A percentile compares a stretch with the other conserved stretches of the same genome.
Conservation (phyloP, 2,329 filamentous ascomycete genomes). For the Trichoderma brevicompactum region DNA sequence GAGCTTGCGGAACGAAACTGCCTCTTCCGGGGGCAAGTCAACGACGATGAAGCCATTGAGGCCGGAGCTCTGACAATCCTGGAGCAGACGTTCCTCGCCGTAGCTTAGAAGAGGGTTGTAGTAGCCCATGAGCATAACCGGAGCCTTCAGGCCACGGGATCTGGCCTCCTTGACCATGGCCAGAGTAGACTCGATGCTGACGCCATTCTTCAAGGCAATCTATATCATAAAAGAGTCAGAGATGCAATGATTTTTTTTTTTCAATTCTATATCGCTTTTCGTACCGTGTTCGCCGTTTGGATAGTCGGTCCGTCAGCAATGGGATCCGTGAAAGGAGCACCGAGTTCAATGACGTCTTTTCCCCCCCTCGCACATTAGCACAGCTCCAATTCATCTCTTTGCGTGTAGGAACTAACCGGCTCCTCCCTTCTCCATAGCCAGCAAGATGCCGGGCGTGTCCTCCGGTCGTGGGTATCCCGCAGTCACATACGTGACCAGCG, state of each 20-base stretch:
- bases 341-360: slow-evolving; percentile 87
- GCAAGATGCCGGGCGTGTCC: slow-evolving; percentile 79
- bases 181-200: slow-evolving; percentile 78
- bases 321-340: slow-evolving; percentile 95
- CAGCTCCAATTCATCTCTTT: not conserved
- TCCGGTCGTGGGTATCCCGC: slow-evolving; percentile 86
- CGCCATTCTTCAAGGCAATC: slow-evolving; percentile 82
- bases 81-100: slow-evolving; percentile 85
- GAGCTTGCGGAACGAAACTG: slow-evolving; percentile 84
- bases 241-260: not conserved
- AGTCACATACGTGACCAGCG: slow-evolving; percentile 94
- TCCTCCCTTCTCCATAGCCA: slow-evolving; percentile 91
- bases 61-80: slow-evolving; percentile 80
- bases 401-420: slow-evolving; percentile 63
- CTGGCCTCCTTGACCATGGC: slow-evolving; percentile 84
- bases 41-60: slow-evolving; percentile 98
- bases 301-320: slow-evolving; percentile 98
- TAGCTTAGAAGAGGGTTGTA: slow-evolving; percentile 96
- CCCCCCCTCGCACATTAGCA: not conserved
- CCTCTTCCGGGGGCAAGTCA: slow-evolving; percentile 94
- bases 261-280: slow-evolving; percentile 1
- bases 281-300: slow-evolving; percentile 88
- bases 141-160: slow-evolving; percentile 74
- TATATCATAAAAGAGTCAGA: slow-evolving; percentile 33
- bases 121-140: slow-evolving; percentile 96